Evolutionary conservation across 257 asterid species (phyloP), one percentile per base, ranked within the genome.

Genomic region (Orobanche coerulescens): DNA sequence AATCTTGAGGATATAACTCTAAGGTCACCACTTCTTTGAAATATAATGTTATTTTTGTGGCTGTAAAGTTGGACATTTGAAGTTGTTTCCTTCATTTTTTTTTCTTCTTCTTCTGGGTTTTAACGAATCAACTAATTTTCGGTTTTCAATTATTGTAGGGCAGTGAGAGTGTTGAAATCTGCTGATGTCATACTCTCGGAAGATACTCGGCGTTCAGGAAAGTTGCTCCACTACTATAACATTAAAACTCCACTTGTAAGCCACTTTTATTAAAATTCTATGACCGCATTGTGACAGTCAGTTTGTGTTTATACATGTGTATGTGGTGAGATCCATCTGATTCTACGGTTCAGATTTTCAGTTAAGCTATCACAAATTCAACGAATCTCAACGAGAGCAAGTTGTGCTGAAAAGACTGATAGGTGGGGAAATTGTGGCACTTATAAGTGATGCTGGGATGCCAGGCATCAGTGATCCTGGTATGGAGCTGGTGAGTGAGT

Each of bases 381-480:
- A 92, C 44, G 98, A 92, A 68, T 75, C 85, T 73, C 94, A 78
- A 76, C 71, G 97, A 64, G 98, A 79, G 75, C 91, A 81, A 69
- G 76, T 71, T 15, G 95, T 84, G 54, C 69, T 92, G 65, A 84
- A 65, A 65, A 81, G 88, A 78, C 63, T 92, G 71, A 83, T 71
- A 49, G 73, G 75, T 30, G 97, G 95, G 33, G 95, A 93, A 70
- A 76, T 88, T 47, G 87, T 88, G 64, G 95, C 98, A n/a, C 68
- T 88, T 58, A 84, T 92, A 57, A 84, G 94, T 60, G 98, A 92
- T 78, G 98, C 97, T 20, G 98, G 98, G 51, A 88, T 80, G 53
- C 96, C 96, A 2, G 87, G 98, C 74, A 88, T 92, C 64, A 82
- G 98, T 54, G 98, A 93, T 66, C 98, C 97, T 65, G 98, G 98